Conservation (phyloP, 1,284 basidiomycete species). For the Irpex sp. region DNA sequence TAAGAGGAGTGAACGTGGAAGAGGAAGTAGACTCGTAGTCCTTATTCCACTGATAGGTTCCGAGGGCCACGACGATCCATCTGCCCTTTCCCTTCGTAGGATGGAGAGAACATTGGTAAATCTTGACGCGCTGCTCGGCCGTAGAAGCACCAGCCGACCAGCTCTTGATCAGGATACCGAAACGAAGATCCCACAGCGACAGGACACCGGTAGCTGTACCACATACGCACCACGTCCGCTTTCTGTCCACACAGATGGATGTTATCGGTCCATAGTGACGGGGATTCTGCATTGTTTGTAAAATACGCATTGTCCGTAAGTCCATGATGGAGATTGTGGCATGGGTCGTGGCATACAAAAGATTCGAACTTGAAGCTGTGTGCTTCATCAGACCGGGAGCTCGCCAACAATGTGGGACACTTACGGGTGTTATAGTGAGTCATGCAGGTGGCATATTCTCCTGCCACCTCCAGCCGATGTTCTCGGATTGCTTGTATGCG, state of each 20-base stretch:
- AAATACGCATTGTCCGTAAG: slow-evolving; percentile 76
- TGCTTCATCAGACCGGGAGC: not conserved
- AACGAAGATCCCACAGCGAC: slow-evolving; percentile 91
- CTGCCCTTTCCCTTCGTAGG: slow-evolving; percentile 83
- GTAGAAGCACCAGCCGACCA: slow-evolving; percentile 75
- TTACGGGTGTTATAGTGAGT: slow-evolving; percentile 69
- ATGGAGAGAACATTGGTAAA: slow-evolving; percentile 74
- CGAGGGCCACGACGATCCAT: slow-evolving; percentile 84
- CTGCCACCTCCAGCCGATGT: slow-evolving; percentile 59
- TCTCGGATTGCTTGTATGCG: slow-evolving; percentile 76
- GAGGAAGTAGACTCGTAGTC: not conserved
- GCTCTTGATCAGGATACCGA: slow-evolving; percentile 82
- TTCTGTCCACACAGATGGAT: slow-evolving; percentile 76
- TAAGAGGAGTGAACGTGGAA: slow-evolving; percentile 39
- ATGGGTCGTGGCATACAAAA: slow-evolving; percentile 83
- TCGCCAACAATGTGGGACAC: slow-evolving; percentile 12
- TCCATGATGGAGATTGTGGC: slow-evolving; percentile 79
- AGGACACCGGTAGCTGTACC: slow-evolving; percentile 83
- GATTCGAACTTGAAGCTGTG: slow-evolving; percentile 61
- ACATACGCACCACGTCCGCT: slow-evolving; percentile 81
- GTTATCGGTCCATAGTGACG: slow-evolving; percentile 85
- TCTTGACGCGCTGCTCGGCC: slow-evolving; percentile 44
- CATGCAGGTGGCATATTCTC: slow-evolving; percentile 78
- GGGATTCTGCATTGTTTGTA: slow-evolving; percentile 78
- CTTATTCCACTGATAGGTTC: slow-evolving; percentile 22